A percentile compares a stretch with the other conserved stretches of the same genome.
These are phyloP conservation scores for Phycomyces blakesleeanus DNA, from an alignment of 192 early-diverging fungal species.

Conservation along the genomic window DNA sequence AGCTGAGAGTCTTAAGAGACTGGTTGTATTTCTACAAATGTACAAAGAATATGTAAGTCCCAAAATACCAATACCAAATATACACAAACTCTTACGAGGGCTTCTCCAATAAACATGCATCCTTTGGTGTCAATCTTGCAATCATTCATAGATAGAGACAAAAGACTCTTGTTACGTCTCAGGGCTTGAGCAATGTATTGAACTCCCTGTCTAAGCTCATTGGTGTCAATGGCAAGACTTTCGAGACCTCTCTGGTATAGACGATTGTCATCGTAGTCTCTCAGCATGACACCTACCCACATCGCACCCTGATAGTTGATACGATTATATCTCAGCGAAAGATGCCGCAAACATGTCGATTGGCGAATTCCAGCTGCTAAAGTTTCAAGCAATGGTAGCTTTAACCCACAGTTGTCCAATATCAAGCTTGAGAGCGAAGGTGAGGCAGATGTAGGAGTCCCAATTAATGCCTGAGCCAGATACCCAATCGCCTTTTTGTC, in stretches of 20 bases:
- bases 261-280: slow-evolving; percentile 47
- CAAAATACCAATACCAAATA: not conserved
- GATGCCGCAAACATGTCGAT: slow-evolving; percentile 33
- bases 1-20: slow-evolving; percentile 38
- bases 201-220: slow-evolving; percentile 48
- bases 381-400: slow-evolving; percentile 9
- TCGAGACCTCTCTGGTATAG: slow-evolving; percentile 30
- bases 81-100: slow-evolving; percentile 39
- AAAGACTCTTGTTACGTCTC: slow-evolving; percentile 46
- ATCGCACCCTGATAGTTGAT: slow-evolving; percentile 44
- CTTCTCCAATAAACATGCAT: slow-evolving; percentile 42
- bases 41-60: not conserved
- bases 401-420: slow-evolving; percentile 24
- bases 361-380: slow-evolving; percentile 41
- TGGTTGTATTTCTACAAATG: slow-evolving; percentile 45
- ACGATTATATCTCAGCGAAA: slow-evolving; percentile 46
- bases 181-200: slow-evolving; percentile 56
- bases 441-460: not conserved
- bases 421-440: slow-evolving; percentile 12
- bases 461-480: slow-evolving; percentile 58
- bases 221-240: slow-evolving; percentile 36
- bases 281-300: slow-evolving; percentile 52
- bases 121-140: slow-evolving; percentile 51
- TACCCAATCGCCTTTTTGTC: slow-evolving; percentile 68
- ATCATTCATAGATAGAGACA: slow-evolving; percentile 36